A percentile compares a stretch with the other conserved stretches of the same genome.
Evolutionary conservation across 139 green algal genomes (phyloP).

Genomic region (Chlamydomonas schloesseri): DNA sequence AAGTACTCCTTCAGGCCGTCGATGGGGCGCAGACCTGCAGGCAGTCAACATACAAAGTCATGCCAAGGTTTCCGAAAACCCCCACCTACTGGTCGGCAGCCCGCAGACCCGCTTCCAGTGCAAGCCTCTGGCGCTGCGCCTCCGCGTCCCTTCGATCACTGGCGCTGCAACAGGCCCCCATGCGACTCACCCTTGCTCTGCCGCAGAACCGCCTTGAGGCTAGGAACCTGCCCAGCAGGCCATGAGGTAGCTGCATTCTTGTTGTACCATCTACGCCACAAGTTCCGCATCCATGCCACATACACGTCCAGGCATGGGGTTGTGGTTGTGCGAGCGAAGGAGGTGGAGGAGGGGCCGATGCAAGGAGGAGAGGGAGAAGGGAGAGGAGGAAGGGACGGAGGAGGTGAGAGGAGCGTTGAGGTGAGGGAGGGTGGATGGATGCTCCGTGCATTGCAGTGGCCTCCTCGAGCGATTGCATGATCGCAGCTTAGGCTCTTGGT

Average conservation of each 20-base stretch:
- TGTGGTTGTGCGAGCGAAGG: background rate
- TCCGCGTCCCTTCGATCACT: too few species aligned
- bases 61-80: too few species aligned
- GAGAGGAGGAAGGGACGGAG: conserved; percentile 10
- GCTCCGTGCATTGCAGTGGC: too few species aligned
- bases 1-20: conserved; percentile 40
- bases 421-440: background rate
- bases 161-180: too few species aligned
- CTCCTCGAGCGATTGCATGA: too few species aligned
- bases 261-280: conserved; percentile 30
- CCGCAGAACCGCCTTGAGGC: conserved; percentile 32
- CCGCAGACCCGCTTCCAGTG: too few species aligned
- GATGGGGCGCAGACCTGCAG: conserved; percentile 21
- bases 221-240: conserved; percentile 14
- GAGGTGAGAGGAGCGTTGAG: background rate
- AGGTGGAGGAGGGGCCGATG: background rate
- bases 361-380: conserved; percentile 15
- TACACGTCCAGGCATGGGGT: background rate
- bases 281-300: background rate
- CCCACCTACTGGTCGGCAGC: too few species aligned
- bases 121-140: too few species aligned
- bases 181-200: conserved; percentile 36
- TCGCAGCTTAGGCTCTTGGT: too few species aligned
- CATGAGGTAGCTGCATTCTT: conserved; percentile 9
- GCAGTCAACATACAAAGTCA: too few species aligned